phyloP scores from a whole-genome alignment of 140 eudicot species.

The Bidens hawaiensis region DNA sequence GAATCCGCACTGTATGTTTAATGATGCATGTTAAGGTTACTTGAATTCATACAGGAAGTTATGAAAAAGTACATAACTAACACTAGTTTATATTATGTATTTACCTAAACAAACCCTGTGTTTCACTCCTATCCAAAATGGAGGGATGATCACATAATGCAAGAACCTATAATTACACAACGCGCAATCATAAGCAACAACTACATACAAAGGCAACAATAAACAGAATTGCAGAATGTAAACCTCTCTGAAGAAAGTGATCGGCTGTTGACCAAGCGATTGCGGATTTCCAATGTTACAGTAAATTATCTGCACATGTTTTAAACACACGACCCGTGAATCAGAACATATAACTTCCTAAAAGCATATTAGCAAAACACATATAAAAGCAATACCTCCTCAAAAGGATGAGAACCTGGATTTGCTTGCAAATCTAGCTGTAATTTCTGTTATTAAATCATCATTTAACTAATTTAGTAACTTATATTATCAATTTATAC shows the following conservation, averaged over 20 bases:
- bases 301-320: constrained; percentile 66
- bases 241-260: constrained; percentile 97
- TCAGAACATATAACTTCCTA: constrained; percentile 1
- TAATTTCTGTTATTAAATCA: constrained; percentile 46
- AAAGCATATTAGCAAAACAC: too few species aligned
- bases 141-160: constrained; percentile 95
- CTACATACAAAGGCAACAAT: neutral
- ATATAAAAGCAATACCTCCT: constrained; percentile 56
- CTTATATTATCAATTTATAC: neutral
- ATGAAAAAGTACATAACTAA: neutral
- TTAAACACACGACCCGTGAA: neutral
- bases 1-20: constrained; percentile 69
- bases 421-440: constrained; percentile 72
- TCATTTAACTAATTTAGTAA: neutral
- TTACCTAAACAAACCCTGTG: constrained; percentile 92
- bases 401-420: constrained; percentile 84
- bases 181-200: neutral
- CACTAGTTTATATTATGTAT: constrained; percentile 8
- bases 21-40: neutral
- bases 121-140: constrained; percentile 81
- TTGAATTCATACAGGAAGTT: neutral
- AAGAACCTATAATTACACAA: constrained; percentile 58
- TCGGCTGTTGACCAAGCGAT: constrained; percentile 91
- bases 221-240: neutral
- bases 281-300: constrained; percentile 99